Evolutionary conservation across 2,329 filamentous ascomycete species (phyloP).

Genomic region (Hirsutella minnesotensis): DNA sequence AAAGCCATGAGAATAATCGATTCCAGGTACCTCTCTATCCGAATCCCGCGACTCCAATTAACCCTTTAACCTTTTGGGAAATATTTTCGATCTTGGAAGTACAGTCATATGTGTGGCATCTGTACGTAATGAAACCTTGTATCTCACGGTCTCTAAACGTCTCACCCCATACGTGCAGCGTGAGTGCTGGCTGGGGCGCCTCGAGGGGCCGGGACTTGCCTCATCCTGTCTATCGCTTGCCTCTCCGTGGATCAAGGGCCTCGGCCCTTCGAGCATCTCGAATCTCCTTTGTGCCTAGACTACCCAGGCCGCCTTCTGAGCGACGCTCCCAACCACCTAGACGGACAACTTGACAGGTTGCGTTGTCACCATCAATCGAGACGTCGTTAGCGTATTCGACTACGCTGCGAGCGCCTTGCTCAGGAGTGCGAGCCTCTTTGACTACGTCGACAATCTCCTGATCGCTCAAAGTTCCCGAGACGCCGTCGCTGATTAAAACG

Average conservation of each 20-base stretch:
- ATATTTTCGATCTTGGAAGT: no score
- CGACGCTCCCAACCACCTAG: conserved; percentile 61
- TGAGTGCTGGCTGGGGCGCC: no score
- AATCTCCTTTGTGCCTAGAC: conserved; percentile 83
- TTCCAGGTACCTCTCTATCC: no score
- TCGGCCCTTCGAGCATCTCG: conserved; percentile 73
- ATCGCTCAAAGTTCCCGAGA: conserved; percentile 75
- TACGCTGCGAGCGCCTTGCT: conserved; percentile 67
- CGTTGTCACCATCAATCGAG: conserved; percentile 53
- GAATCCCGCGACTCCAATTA: no score
- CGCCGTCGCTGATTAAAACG: conserved; percentile 78
- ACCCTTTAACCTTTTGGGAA: no score
- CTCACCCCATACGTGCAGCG: no score
- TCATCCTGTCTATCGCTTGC: conserved; percentile 39
- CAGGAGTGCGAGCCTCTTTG: conserved; percentile 86
- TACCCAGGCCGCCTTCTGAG: conserved; percentile 76
- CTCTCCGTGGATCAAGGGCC: conserved; percentile 67
- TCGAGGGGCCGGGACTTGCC: no score
- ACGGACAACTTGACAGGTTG: conserved; percentile 54
- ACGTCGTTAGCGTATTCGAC: conserved; percentile 87
- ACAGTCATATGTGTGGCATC: no score
- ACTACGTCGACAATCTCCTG: conserved; percentile 95
- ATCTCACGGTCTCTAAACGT: no score
- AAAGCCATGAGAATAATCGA: no score
- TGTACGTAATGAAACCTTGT: no score